Evolutionary conservation across 306 rosid species (phyloP).

Genomic region (Echinosophora koreensis): DNA sequence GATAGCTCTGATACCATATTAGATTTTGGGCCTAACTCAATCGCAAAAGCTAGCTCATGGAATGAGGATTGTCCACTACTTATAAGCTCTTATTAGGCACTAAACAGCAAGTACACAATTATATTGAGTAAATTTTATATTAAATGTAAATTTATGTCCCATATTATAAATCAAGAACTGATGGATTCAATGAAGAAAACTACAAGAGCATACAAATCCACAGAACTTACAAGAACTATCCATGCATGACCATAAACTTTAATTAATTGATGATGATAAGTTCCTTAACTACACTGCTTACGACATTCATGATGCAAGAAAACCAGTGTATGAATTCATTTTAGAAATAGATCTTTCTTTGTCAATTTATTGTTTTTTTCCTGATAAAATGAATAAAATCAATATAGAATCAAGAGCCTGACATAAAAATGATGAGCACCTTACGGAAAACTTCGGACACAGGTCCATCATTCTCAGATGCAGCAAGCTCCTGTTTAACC

Average conservation of each 20-base stretch:
- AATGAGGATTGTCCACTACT: too few relatives aligned
- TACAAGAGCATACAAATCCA: slow-evolving; percentile 1
- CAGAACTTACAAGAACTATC: slow-evolving; percentile 24
- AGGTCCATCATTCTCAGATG: slow-evolving; percentile 92
- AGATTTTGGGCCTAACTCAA: too few relatives aligned
- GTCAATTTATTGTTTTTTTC: slow-evolving; percentile 1
- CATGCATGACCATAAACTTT: not conserved
- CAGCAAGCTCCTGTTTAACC: slow-evolving; percentile 88
- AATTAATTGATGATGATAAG: slow-evolving; percentile 32
- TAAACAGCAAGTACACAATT: slow-evolving; percentile 11
- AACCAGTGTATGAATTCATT: slow-evolving; percentile 16
- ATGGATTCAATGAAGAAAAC: slow-evolving; percentile 22
- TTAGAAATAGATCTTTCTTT: slow-evolving; percentile 13
- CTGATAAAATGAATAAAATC: slow-evolving; percentile 9
- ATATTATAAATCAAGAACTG: slow-evolving; percentile 1
- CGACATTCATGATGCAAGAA: not conserved
- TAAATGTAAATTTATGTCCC: slow-evolving; percentile 14
- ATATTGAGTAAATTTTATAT: slow-evolving; percentile 3
- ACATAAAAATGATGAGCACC: slow-evolving; percentile 58
- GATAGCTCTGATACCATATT: too few relatives aligned
- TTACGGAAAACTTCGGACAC: slow-evolving; percentile 79
- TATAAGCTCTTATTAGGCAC: too few relatives aligned
- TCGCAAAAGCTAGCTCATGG: too few relatives aligned
- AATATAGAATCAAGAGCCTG: slow-evolving; percentile 24
- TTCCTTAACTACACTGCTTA: not conserved